A percentile compares a stretch with the other conserved stretches of the same genome.
These are phyloP conservation scores for Hamamelis virginiana DNA, from an alignment of 164 flowering plant species.

Conservation along the genomic window DNA sequence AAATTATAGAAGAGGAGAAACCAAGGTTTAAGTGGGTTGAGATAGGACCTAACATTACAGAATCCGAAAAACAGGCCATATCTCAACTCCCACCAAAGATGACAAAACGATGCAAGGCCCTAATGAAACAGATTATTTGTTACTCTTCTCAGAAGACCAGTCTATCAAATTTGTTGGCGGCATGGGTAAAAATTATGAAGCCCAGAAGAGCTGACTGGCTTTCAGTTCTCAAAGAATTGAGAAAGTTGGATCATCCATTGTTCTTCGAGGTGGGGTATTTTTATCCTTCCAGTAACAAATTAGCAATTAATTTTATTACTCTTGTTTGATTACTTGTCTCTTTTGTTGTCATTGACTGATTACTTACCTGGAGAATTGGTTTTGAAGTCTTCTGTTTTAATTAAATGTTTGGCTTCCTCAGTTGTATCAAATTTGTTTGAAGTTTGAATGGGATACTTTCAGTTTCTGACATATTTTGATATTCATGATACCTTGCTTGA, in stretches of 20 bases:
- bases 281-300: not conserved
- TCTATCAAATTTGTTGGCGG: constrained; percentile 45
- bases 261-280: constrained; percentile 73
- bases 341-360: too few species aligned
- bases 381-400: too few species aligned
- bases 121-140: constrained; percentile 75
- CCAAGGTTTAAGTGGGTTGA: constrained; percentile 58
- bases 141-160: constrained; percentile 32
- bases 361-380: too few species aligned
- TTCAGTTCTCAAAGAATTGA: constrained; percentile 63
- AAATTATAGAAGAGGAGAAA: constrained; percentile 22
- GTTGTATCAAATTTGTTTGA: too few species aligned
- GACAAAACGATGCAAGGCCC: constrained; percentile 70
- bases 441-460: too few species aligned
- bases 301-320: not conserved
- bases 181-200: constrained; percentile 83
- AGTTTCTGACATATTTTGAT: too few species aligned
- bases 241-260: constrained; percentile 49
- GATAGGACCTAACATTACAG: constrained; percentile 41
- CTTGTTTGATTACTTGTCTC: not conserved
- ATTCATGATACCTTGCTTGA: too few species aligned
- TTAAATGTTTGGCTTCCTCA: too few species aligned
- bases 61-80: constrained; percentile 52
- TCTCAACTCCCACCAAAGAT: constrained; percentile 57
- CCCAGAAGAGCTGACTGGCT: constrained; percentile 93